Conservation (phyloP, 2,329 filamentous ascomycete species). For the Trichoderma semiorbis region DNA sequence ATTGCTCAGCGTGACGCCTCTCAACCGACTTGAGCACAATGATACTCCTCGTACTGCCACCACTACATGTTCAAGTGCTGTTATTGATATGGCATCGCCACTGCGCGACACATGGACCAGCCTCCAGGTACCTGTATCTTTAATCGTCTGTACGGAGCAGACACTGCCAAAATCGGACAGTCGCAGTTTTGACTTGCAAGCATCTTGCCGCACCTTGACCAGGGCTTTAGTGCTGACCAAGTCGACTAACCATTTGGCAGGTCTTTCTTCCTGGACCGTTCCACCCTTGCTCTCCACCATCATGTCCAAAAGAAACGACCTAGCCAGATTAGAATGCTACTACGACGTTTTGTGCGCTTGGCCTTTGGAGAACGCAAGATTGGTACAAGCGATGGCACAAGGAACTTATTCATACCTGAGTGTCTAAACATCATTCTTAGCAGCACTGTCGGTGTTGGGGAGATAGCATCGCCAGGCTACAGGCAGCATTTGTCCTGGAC, state of each 20-base stretch:
- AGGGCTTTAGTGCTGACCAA: slow-evolving; percentile 18
- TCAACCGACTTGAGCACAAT: neutral
- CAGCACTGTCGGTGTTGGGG: neutral
- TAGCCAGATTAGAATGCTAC: neutral
- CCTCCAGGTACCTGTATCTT: neutral
- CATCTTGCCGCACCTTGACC: slow-evolving; percentile 18
- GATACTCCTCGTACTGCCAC: neutral
- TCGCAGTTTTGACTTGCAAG: slow-evolving; percentile 6
- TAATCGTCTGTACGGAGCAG: neutral
- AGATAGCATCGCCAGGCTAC: neutral
- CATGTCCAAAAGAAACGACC: neutral
- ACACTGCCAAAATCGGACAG: neutral
- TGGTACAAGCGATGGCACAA: neutral
- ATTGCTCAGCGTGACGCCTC: neutral
- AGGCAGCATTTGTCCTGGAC: neutral
- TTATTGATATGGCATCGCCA: neutral
- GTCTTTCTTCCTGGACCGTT: slow-evolving; percentile 11
- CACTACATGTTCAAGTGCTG: neutral
- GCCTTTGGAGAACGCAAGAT: neutral
- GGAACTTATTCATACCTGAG: neutral
- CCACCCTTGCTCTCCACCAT: slow-evolving; percentile 1
- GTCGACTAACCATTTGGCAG: slow-evolving; percentile 19
- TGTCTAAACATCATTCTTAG: neutral
- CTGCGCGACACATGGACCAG: neutral
- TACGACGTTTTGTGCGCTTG: neutral